Evolutionary conservation across 2,329 filamentous ascomycete species (phyloP), one percentile per base, ranked within the genome.

Genomic region (Pyrenophora teres): DNA sequence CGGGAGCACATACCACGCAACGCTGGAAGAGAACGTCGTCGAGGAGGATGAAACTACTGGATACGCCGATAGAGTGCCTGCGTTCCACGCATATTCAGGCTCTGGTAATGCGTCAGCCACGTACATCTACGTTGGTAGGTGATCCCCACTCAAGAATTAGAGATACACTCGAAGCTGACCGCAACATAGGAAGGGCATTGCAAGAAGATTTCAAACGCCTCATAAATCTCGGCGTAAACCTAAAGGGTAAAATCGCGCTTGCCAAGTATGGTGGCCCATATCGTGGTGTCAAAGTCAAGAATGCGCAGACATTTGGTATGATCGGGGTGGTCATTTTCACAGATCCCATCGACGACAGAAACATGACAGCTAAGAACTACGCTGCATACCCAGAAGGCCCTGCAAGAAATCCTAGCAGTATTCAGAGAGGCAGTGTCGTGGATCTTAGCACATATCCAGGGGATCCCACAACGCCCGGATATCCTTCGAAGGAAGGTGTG

Each of bases 401-500:
- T 3, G 50, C 76, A 5, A 62, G 76, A 6, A 72, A 78, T 31
- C 75, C 76, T n/a, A 68, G 69, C 6, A 63, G 63, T 61, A 53
- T 80, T 2, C 78, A 80, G 51, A 65, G 76, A 56, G 77, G 78
- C 7, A 75, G 70, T 39, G 77, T 80, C 1, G 67, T 75, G 38
- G 96, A 90, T 65, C 74, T 96, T 52, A 59, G 80, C 77, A 41
- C 84, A 80, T 54, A 87, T 38, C 69, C 70, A 7, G 72, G 72
- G 7, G 72, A 74, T 43, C 71, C 72, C 3, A 71, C 69, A 0
- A 74, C 72, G 2, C 72, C 69, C 8, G 69, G 92, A 4, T 96
- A 94, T 66, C 87, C 91, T 2, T 95, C 90, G 0, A 91, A 91
- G 71, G 88, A 90, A 12, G 90, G 87, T n/a, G 88, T 81, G 16